These are phyloP conservation scores for Dentipellis fragilis DNA, from an alignment of 768 basidiomycete genomes.

Conservation along the genomic window DNA sequence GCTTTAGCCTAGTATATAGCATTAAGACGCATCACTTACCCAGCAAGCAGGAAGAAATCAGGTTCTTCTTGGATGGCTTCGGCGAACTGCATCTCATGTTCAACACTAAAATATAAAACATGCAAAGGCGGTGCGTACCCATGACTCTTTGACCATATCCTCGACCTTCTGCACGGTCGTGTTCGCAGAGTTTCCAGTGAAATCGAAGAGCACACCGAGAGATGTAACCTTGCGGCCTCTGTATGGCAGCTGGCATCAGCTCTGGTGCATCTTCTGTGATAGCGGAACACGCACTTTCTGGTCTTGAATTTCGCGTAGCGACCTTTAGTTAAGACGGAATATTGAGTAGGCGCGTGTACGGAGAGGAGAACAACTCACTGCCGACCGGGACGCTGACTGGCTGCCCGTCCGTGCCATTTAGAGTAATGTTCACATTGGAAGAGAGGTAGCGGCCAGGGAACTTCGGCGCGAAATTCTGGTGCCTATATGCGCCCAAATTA, in stretches of 20 bases:
- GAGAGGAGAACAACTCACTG: slow-evolving; percentile 19
- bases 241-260: slow-evolving; percentile 11
- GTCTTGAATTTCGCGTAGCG: slow-evolving; percentile 70
- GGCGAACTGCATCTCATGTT: slow-evolving; percentile 38
- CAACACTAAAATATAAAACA: not conserved
- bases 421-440: slow-evolving; percentile 80
- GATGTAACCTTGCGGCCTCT: slow-evolving; percentile 69
- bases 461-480: slow-evolving; percentile 50
- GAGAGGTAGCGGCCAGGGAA: slow-evolving; percentile 70
- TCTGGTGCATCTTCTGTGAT: not conserved
- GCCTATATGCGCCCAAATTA: not conserved
- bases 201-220: slow-evolving; percentile 72
- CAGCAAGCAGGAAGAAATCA: slow-evolving; percentile 70
- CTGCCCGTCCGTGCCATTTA: slow-evolving; percentile 31
- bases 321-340: slow-evolving; percentile 20
- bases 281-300: slow-evolving; percentile 36
- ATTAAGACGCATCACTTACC: slow-evolving; percentile 41
- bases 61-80: slow-evolving; percentile 75
- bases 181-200: slow-evolving; percentile 57
- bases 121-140: slow-evolving; percentile 32
- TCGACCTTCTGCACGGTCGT: slow-evolving; percentile 68
- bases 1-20: not conserved
- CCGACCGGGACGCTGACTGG: slow-evolving; percentile 34
- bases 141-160: slow-evolving; percentile 70
- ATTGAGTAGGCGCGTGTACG: not conserved